Evolutionary conservation across 768 basidiomycete genomes (phyloP).

Genomic region (Termitomyces sp.): DNA sequence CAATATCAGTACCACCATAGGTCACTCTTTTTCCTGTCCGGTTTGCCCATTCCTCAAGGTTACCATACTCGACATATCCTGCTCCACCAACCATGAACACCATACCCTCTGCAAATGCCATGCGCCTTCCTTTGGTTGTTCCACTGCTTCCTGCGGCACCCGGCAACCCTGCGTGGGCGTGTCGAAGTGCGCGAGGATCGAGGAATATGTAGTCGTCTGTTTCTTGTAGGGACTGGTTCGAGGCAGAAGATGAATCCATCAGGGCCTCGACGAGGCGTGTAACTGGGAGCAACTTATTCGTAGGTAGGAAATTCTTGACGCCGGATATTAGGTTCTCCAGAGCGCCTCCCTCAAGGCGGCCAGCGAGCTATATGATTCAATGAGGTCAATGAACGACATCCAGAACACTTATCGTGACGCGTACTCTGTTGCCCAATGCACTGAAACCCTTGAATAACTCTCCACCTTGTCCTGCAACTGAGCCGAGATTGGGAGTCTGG

Average conservation of each 20-base stretch:
- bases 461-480: constrained; percentile 62
- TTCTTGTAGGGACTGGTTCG: constrained; percentile 91
- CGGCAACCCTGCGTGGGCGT: constrained; percentile 45
- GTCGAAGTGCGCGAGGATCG: constrained; percentile 81
- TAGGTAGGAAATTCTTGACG: constrained; percentile 96
- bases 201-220: constrained; percentile 96
- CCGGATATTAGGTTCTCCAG: constrained; percentile 96
- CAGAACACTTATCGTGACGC: constrained; percentile 17
- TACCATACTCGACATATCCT: constrained; percentile 96
- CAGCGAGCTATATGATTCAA: constrained; percentile 66
- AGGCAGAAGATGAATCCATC: constrained; percentile 95
- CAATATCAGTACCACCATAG: constrained; percentile 94
- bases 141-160: constrained; percentile 52
- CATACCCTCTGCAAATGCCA: constrained; percentile 85
- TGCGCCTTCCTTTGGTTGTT: constrained; percentile 39
- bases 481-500: constrained; percentile 64
- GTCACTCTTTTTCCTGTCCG: constrained; percentile 82
- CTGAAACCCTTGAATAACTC: constrained; percentile 95
- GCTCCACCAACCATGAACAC: constrained; percentile 97
- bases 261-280: constrained; percentile 93
- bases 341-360: constrained; percentile 92
- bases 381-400: neutral
- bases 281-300: constrained; percentile 88
- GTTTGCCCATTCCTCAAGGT: constrained; percentile 89
- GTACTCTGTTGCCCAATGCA: constrained; percentile 82